Base-by-base conservation (phyloP, 495 filamentous ascomycete genomes). In the Astrocystis sublimbata region DNA sequence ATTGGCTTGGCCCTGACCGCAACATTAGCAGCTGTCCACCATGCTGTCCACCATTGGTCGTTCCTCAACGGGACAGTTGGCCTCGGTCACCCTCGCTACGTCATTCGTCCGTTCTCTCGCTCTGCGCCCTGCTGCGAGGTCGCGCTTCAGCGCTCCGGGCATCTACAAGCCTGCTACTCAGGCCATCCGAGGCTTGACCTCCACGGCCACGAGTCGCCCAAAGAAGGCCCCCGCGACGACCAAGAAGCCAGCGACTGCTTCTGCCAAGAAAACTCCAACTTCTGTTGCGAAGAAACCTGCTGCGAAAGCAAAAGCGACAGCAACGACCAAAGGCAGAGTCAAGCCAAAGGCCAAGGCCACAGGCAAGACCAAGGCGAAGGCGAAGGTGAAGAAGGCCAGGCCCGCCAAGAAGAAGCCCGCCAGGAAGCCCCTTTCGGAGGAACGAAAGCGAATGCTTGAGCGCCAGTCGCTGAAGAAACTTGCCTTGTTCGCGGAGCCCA, bases 21-120 rank as follows among this genome's bases (percentile, higher is more conserved):
- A n/a, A 43, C 28, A n/a, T n/a, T n/a, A n/a, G n/a, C n/a, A 33
- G 46, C 56, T 63, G 54, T 38, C 62, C 46, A 66, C n/a, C 47
- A 79, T 79, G 76, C 60, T 79, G 33, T 73, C 68, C 58, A 68
- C 63, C 24, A 68, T 77, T 21, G 73, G 71, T 52, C 73, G 75
- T 61, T 64, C 67, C 45, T 68, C 76, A 4, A 62, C 72, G 26
- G 56, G 63, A 56, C 68, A 73, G 10, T 51, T 72, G 46, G 65
- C 62, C 47, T 66, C 68, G 36, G 50, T 66, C 26, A 21, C 60
- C 49, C 4, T 60, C n/a, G 52, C 62, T 40, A 58, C 65, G 41
- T 62, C 64, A 57, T 57, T 47, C 28, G 45, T 23, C 49, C 64
- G 58, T 52, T 58, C 58, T 40, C 62, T 43, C n/a, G 51, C 49